phyloP scores from a whole-genome alignment of 2,329 filamentous ascomycete genomes.

The Aspergillus pseudoglaucus region DNA sequence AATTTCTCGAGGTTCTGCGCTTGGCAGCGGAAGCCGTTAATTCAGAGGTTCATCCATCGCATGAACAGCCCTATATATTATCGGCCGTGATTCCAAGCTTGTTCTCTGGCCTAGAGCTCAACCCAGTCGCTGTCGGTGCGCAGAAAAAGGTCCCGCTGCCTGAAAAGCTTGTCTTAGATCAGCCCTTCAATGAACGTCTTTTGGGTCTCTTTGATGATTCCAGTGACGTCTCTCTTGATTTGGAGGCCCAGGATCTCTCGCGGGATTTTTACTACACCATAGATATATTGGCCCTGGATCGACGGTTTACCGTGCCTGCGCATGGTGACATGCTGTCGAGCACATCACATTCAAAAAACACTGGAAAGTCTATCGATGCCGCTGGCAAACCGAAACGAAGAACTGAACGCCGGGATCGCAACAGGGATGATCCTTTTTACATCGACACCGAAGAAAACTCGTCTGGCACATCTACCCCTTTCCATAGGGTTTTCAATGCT shows the following conservation, averaged over 20 bases:
- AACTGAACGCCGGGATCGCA: constrained; percentile 70
- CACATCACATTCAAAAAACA: constrained; percentile 32
- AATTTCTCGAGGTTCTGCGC: constrained; percentile 83
- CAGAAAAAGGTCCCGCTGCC: constrained; percentile 82
- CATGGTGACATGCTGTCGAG: constrained; percentile 16
- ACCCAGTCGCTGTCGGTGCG: constrained; percentile 77
- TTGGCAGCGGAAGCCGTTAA: constrained; percentile 69
- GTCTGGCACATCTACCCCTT: constrained; percentile 64
- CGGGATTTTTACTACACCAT: constrained; percentile 36
- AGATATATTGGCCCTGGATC: constrained; percentile 17
- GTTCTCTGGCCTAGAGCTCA: constrained; percentile 80
- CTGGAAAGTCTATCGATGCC: constrained; percentile 54
- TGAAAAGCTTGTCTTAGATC: constrained; percentile 67
- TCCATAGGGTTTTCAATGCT: constrained; percentile 67
- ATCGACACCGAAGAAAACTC: constrained; percentile 55
- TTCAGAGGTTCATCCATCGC: constrained; percentile 17
- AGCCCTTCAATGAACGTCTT: constrained; percentile 72
- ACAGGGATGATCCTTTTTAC: constrained; percentile 93
- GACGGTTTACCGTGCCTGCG: constrained; percentile 14
- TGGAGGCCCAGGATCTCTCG: constrained; percentile 40
- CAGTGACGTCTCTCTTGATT: constrained; percentile 44
- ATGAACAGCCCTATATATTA: constrained; percentile 71
- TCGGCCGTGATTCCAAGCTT: constrained; percentile 86
- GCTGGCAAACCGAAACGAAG: constrained; percentile 68
- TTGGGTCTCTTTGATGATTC: constrained; percentile 56